A percentile compares a stretch with the other conserved stretches of the same genome.
Evolutionary conservation across 2,329 filamentous ascomycete species (phyloP).

Genomic region (Monilinia fructicola): DNA sequence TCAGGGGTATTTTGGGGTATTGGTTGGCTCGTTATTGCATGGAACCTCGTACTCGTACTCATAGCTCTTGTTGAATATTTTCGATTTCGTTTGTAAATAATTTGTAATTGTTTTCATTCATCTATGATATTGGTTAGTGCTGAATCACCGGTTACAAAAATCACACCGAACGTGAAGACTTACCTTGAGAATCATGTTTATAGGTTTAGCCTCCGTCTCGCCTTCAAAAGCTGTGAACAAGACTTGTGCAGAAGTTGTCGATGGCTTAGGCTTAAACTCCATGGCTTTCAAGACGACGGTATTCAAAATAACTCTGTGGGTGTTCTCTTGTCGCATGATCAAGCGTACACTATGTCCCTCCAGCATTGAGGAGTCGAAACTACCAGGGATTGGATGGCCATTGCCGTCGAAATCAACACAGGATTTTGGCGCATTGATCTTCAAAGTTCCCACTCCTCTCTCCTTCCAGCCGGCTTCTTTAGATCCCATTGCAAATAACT

Average conservation of each 20-base stretch:
- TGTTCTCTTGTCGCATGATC: constrained; percentile 89
- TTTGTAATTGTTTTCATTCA: constrained; percentile 40
- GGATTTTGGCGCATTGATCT: constrained; percentile 71
- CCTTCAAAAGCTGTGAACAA: constrained; percentile 64
- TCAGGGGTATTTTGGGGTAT: not conserved
- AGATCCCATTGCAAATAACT: constrained; percentile 76
- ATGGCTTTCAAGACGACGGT: constrained; percentile 76
- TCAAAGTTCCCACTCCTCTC: constrained; percentile 78
- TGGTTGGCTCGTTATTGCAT: not conserved
- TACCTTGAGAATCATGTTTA: constrained; percentile 63
- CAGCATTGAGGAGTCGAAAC: constrained; percentile 57
- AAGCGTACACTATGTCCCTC: constrained; percentile 62
- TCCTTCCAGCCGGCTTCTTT: constrained; percentile 75
- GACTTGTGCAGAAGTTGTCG: constrained; percentile 55
- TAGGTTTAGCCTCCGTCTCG: constrained; percentile 52
- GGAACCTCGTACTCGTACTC: not conserved
- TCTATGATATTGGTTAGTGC: constrained; percentile 27
- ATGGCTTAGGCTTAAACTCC: constrained; percentile 75
- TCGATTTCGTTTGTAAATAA: constrained; percentile 40
- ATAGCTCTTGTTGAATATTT: constrained; percentile 41
- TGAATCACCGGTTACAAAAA: constrained; percentile 18
- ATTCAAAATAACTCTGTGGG: constrained; percentile 83
- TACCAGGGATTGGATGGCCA: constrained; percentile 50
- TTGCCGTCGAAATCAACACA: constrained; percentile 57
- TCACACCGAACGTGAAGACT: constrained; percentile 35